Conservation (phyloP, 352 stramenopile species). For the Pythium brachiatum region DNA sequence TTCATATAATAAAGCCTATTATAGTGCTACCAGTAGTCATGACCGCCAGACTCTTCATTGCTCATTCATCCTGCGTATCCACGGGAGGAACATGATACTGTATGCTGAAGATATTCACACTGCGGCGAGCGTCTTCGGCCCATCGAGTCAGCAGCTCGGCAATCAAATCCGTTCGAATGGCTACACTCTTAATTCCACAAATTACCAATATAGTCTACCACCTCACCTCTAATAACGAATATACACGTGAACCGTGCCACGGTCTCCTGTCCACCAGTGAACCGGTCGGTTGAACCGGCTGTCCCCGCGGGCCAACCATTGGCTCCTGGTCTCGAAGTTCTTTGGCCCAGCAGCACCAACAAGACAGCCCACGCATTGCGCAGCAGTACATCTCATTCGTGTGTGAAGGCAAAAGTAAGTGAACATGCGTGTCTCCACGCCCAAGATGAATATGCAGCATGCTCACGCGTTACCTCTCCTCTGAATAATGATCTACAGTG, state of each 20-base stretch:
- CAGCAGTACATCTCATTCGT: constrained; percentile 82
- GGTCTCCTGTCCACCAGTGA: constrained; percentile 13
- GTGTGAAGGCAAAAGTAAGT: constrained; percentile 86
- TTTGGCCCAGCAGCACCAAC: background rate
- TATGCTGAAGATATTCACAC: too few relatives aligned
- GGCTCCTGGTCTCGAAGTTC: constrained; percentile 17
- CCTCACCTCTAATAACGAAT: background rate
- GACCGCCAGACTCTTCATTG: too few relatives aligned
- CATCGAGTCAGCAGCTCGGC: too few relatives aligned
- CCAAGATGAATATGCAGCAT: background rate
- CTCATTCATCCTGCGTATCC: too few relatives aligned
- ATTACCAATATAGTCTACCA: constrained; percentile 11
- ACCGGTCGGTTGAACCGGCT: constrained; percentile 13
- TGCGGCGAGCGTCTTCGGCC: too few relatives aligned
- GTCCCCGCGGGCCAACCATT: constrained; percentile 22
- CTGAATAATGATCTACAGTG: constrained; percentile 41
- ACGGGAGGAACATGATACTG: too few relatives aligned
- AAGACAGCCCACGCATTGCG: background rate
- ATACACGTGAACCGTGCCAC: background rate
- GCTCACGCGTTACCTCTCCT: constrained; percentile 6
- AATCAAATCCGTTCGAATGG: background rate
- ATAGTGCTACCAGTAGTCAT: too few relatives aligned
- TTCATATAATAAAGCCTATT: too few relatives aligned
- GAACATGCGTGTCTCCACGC: background rate
- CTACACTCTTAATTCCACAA: constrained; percentile 7